These are phyloP conservation scores for Coemansia interrupta DNA, from an alignment of 192 early-diverging fungal species.

Conservation along the genomic window DNA sequence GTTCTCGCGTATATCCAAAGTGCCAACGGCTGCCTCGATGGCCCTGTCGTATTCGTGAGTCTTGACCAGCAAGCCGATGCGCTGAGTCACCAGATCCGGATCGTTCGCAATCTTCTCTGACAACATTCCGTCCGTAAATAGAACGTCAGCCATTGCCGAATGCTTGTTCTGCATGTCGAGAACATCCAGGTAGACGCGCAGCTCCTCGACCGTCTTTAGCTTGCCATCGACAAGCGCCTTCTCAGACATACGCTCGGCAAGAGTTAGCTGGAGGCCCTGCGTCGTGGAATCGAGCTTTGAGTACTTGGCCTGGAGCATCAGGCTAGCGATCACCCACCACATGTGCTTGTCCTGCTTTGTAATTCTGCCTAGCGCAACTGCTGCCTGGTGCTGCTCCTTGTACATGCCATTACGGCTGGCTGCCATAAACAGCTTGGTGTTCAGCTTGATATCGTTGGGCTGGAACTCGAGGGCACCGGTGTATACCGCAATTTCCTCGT, in stretches of 20 bases:
- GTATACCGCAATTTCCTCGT: conserved; percentile 72
- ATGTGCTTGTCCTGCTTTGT: conserved; percentile 77
- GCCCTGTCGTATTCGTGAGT: conserved; percentile 53
- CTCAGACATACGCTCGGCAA: conserved; percentile 82
- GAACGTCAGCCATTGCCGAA: conserved; percentile 60
- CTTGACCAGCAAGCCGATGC: conserved; percentile 55
- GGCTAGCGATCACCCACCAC: conserved; percentile 82
- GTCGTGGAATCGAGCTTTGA: conserved; percentile 21
- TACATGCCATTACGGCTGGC: conserved; percentile 65
- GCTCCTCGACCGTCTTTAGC: conserved; percentile 69
- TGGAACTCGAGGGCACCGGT: conserved; percentile 57
- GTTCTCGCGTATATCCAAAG: conserved; percentile 50
- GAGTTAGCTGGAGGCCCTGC: conserved; percentile 55
- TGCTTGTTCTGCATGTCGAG: conserved; percentile 68
- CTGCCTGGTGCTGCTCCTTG: conserved; percentile 57
- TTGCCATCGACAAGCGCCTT: conserved; percentile 68
- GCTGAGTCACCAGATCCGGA: conserved; percentile 64
- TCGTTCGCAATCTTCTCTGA: conserved; percentile 66
- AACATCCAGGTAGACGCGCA: conserved; percentile 73
- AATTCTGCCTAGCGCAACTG: conserved; percentile 74
- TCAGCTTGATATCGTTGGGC: conserved; percentile 70
- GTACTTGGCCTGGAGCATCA: conserved; percentile 67
- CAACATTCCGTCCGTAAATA: conserved; percentile 57
- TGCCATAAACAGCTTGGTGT: conserved; percentile 78
- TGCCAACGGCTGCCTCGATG: conserved; percentile 32